These are phyloP conservation scores for Saraca asoca DNA, from an alignment of 331 rosid species.

Conservation along the genomic window DNA sequence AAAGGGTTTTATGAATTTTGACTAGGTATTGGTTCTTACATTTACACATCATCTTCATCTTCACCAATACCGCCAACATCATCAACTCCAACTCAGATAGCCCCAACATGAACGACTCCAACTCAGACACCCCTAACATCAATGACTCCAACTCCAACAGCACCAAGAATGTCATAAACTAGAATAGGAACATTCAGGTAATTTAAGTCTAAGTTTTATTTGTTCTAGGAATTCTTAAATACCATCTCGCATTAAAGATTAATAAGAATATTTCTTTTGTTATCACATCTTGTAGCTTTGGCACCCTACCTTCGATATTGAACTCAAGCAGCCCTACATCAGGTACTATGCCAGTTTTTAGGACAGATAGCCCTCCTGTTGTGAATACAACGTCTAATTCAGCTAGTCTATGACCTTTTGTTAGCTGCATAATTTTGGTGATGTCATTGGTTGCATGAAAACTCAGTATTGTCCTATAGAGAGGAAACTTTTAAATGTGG, in stretches of 20 bases:
- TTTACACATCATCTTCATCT: slow-evolving; percentile 56
- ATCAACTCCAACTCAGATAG: slow-evolving; percentile 24
- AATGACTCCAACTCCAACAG: slow-evolving; percentile 20
- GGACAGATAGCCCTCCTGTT: slow-evolving; percentile 60
- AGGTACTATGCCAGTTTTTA: slow-evolving; percentile 57
- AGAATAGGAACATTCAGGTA: slow-evolving; percentile 55
- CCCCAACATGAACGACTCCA: no score
- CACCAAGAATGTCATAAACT: slow-evolving; percentile 39
- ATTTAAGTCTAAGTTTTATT: slow-evolving; percentile 24
- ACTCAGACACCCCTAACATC: no score
- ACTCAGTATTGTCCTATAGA: no score
- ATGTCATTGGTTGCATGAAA: slow-evolving; percentile 45
- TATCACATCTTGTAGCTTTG: slow-evolving; percentile 55
- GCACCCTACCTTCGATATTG: no score
- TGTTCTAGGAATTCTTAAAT: slow-evolving; percentile 11
- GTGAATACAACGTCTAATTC: slow-evolving; percentile 55
- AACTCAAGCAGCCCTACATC: slow-evolving; percentile 71
- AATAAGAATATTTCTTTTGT: slow-evolving; percentile 32
- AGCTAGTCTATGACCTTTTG: slow-evolving; percentile 51
- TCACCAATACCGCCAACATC: slow-evolving; percentile 45
- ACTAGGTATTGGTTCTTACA: slow-evolving; percentile 79
- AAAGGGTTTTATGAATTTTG: slow-evolving; percentile 10
- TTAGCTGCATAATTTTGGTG: slow-evolving; percentile 48
- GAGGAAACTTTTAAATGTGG: slow-evolving; percentile 19
- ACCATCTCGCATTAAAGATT: slow-evolving; percentile 27